Conservation (phyloP, 768 basidiomycete genomes). For the Leccinum variicolor region DNA sequence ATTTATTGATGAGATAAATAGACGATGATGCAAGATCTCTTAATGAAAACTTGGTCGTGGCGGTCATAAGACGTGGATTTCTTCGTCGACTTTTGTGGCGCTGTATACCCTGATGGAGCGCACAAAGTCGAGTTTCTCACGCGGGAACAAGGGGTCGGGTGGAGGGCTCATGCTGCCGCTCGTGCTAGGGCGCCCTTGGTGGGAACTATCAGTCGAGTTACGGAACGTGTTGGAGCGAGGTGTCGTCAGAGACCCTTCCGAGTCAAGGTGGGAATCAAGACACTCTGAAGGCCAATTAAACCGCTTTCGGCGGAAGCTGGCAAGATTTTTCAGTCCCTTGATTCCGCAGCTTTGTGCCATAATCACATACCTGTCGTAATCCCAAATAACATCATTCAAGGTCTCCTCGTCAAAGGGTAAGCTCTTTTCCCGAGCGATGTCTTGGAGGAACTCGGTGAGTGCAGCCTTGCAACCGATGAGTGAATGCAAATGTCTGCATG, state of each 20-base stretch:
- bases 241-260: constrained; percentile 17
- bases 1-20: constrained; percentile 4
- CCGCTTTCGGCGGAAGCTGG: constrained; percentile 63
- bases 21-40: background rate
- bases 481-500: constrained; percentile 65
- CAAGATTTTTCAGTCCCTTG: constrained; percentile 4
- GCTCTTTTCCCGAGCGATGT: constrained; percentile 27
- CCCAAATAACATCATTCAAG: constrained; percentile 32
- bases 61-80: constrained; percentile 22
- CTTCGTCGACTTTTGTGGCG: constrained; percentile 41
- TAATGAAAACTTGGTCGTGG: background rate
- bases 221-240: constrained; percentile 21
- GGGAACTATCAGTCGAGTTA: constrained; percentile 15
- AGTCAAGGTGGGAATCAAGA: constrained; percentile 29
- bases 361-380: constrained; percentile 33
- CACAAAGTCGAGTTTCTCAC: constrained; percentile 45
- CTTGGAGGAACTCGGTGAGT: constrained; percentile 46
- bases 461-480: constrained; percentile 62
- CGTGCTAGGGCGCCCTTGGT: constrained; percentile 7
- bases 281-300: constrained; percentile 64
- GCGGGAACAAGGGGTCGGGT: constrained; percentile 24
- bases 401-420: constrained; percentile 17
- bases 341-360: background rate
- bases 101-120: constrained; percentile 52
- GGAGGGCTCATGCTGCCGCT: constrained; percentile 17